Evolutionary conservation across 176 grass and related monocot species (phyloP).

Genomic region (Oryza longistaminata): DNA sequence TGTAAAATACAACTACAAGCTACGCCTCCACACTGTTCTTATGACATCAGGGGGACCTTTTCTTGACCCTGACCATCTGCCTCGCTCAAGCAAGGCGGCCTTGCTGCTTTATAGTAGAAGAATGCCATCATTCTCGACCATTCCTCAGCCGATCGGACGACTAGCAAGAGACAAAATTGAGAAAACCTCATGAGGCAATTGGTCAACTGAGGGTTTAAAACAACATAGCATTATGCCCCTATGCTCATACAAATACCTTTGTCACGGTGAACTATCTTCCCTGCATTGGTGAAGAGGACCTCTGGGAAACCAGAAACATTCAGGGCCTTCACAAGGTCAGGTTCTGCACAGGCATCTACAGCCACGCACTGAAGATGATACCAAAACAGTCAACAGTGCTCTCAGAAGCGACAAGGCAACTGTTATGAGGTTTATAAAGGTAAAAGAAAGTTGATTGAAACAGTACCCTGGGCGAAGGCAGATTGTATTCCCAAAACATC

Average conservation of each 20-base stretch:
- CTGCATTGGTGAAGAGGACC: conserved; percentile 87
- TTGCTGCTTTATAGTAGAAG: conserved; percentile 90
- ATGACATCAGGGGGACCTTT: conserved; percentile 73
- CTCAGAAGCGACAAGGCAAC: not conserved
- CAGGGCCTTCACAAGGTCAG: conserved; percentile 60
- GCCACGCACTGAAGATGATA: conserved; percentile 67
- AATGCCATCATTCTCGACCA: conserved; percentile 87
- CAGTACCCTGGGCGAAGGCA: conserved; percentile 84
- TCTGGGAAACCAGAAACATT: conserved; percentile 78
- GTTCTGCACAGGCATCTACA: conserved; percentile 73
- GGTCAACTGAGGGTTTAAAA: not conserved
- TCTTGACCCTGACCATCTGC: conserved; percentile 64
- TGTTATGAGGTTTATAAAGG: not conserved
- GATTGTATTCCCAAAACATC: conserved; percentile 73
- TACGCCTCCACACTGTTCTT: conserved; percentile 25
- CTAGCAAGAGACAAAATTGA: conserved; percentile 31
- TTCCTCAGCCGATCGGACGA: conserved; percentile 65
- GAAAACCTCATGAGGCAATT: not conserved
- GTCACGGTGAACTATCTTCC: conserved; percentile 87
- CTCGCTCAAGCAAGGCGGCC: conserved; percentile 70
- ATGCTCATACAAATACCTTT: conserved; percentile 51
- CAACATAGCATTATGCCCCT: not conserved
- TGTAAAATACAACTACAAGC: not conserved
- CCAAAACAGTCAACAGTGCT: not conserved
- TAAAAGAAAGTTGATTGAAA: not conserved